Evolutionary conservation across 2,329 filamentous ascomycete genomes (phyloP).

Genomic region (Colletotrichum limetticola): DNA sequence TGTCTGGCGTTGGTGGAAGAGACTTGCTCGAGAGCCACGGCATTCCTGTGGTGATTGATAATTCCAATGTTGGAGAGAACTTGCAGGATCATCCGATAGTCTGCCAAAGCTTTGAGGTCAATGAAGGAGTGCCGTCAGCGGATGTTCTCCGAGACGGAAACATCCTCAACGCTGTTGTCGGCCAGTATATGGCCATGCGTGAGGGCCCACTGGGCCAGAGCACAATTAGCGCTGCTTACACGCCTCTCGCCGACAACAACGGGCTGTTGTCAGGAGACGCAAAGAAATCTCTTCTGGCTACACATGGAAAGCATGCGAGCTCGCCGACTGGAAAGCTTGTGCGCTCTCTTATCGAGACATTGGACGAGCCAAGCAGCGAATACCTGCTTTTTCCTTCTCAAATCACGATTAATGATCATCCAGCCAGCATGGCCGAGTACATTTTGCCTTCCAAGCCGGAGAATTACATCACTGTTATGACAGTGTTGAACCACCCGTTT

Average conservation of each 20-base stretch:
- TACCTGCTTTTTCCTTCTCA: constrained; percentile 49
- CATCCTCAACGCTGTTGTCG: constrained; percentile 43
- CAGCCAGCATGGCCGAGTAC: constrained; percentile 40
- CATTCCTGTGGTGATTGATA: constrained; percentile 45
- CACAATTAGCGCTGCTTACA: constrained; percentile 39
- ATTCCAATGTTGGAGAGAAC: constrained; percentile 51
- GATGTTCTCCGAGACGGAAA: constrained; percentile 48
- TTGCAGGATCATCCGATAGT: constrained; percentile 54
- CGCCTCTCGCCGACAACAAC: constrained; percentile 43
- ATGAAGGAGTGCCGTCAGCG: constrained; percentile 48
- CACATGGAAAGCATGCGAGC: constrained; percentile 29
- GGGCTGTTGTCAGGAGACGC: constrained; percentile 41
- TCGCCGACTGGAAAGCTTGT: constrained; percentile 36
- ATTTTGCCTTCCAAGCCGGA: constrained; percentile 43
- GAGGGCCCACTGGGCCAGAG: constrained; percentile 47
- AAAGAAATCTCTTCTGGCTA: constrained; percentile 40
- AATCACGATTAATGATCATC: constrained; percentile 38
- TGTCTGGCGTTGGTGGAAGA: constrained; percentile 52
- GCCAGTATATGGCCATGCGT: constrained; percentile 48
- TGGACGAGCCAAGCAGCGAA: constrained; percentile 45
- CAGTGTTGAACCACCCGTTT: constrained; percentile 70
- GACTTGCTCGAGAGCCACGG: constrained; percentile 44
- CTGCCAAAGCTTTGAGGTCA: constrained; percentile 52
- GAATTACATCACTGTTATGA: constrained; percentile 66
- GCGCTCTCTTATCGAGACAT: constrained; percentile 41